Evolutionary conservation across 257 asterid species (phyloP), one percentile per base, ranked within the genome.

Genomic region (Knoxia roxburghii): DNA sequence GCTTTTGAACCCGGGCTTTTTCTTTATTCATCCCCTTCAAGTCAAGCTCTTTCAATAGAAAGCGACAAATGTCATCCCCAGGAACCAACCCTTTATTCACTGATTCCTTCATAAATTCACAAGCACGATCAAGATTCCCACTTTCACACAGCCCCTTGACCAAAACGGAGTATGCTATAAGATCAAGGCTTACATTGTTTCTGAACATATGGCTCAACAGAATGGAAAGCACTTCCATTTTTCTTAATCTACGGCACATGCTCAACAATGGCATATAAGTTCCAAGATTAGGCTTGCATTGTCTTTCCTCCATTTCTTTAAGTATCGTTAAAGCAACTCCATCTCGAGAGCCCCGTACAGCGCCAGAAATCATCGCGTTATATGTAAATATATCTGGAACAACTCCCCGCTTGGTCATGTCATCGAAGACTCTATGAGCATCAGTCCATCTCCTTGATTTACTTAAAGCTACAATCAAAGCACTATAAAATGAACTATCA

Each of bases 211-310:
- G 99, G 51, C 56, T 77, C 81, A 94, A 63, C 82, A 94, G 65
- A 82, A 88, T 85, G 7, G 87, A 65, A 52, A 94, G 90, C 79
- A 86, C 95, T 76, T 87, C 90, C 93, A 81, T 83, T 74, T 96
- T 83, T 35, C 72, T 79, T 83, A 86, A 61, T 63, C 63, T 85
- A 78, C 95, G 88, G 75, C 97, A 90, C 99, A 94, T 84, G 72
- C 88, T 90, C 79, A 94, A 46, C 61, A 94, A 67, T 4, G 97
- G 99, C 0, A 70, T 74, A 32, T 90, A 94, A 35, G 97, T 88
- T 52, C 64, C 60, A 35, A 76, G 70, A 73, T 90, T 84, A 18
- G 96, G 96, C 82, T 84, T 85, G 74, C 86, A 79, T 20, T 21
- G 52, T 61, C 53, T 71, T 76, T 80, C 90, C 68, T 88, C 96